Conservation (phyloP, 805 yeast species). For the Ogataea nakhonphanomensis region DNA sequence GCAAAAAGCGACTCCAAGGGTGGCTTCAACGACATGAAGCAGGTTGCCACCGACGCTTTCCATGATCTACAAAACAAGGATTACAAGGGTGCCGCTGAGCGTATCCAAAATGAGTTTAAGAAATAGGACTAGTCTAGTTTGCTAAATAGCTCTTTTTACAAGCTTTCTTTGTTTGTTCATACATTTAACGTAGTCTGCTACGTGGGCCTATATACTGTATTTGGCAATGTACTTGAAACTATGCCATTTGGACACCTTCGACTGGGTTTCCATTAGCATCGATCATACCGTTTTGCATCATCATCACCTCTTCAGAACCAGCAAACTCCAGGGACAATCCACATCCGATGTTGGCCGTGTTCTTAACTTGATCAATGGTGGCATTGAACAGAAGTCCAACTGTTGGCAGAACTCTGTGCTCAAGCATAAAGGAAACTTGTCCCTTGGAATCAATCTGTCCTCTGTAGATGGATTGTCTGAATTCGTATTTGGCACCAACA, state of each 20-base stretch:
- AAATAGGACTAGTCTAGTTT: constrained; percentile 43
- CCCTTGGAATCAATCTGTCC: constrained; percentile 92
- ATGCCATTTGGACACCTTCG: constrained; percentile 55
- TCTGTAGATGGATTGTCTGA: constrained; percentile 92
- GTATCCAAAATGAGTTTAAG: constrained; percentile 55
- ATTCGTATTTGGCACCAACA: constrained; percentile 95
- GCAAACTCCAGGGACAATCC: constrained; percentile 96
- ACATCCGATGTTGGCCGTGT: constrained; percentile 79
- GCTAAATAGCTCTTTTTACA: not conserved
- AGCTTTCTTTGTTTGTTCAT: not conserved
- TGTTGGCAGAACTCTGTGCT: constrained; percentile 90
- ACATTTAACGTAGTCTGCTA: constrained; percentile 2
- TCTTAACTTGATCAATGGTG: constrained; percentile 84
- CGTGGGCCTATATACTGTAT: constrained; percentile 26
- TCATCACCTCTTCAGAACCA: constrained; percentile 87
- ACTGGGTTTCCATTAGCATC: constrained; percentile 85
- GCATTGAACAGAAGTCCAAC: constrained; percentile 82
- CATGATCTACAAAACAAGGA: constrained; percentile 67
- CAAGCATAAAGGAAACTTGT: constrained; percentile 85
- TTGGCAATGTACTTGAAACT: constrained; percentile 1
- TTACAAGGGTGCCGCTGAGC: constrained; percentile 68
- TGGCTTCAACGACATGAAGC: constrained; percentile 64
- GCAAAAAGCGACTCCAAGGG: constrained; percentile 56
- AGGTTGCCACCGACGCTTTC: constrained; percentile 58
- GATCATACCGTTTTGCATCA: constrained; percentile 84